Base-by-base conservation (phyloP, 805 yeast genomes). In the Metschnikowia reukaufii region DNA sequence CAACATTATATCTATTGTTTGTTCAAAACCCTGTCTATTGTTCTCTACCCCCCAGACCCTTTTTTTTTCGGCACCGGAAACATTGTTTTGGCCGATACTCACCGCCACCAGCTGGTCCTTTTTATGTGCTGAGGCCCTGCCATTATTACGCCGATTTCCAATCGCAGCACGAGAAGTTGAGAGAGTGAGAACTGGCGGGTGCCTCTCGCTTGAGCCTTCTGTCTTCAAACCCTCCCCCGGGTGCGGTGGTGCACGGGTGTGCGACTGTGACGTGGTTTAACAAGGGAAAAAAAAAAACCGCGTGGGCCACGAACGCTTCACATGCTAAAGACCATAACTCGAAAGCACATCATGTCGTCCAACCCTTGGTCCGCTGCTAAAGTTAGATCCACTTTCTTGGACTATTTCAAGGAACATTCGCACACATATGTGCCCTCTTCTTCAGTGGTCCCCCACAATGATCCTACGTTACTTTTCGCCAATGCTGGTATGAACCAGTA, bases 401-500 rank as follows among this genome's bases (percentile, higher is more conserved):
- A 90, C 56, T 92, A 73, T 64, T 94, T 94, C 71, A 77, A 79
- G 56, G 71, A 77, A 38, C 69, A 70, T 39, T 76, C 75, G 7
- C 99, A 94, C 67, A 84, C 82, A 2, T 90, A 79, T 66, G 91
- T 94, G 39, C 89, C 96, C 18, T 86, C 96, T 0, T 90, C 98
- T 1, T 88, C 97, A 0, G 98, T 92, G 23, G 84, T 94, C 50
- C 99, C 99, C 44, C 96, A 86, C 66, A 97, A 94, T 72, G 99
- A 94, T 66, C 99, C 99, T 43, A 92, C 98, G 20, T 78, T 94
- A 52, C 75, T 94, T 52, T 94, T 94, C 65, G 96, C 99, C 64
- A 94, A 94, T 66, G 99, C 99, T 49, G 99, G 98, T 71, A 94
- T 94, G 99, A 94, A 94, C 73, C 99, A 94, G 75, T 94, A 91